Conservation (phyloP, 495 filamentous ascomycete genomes). For the Penicillium ochrochloron region DNA sequence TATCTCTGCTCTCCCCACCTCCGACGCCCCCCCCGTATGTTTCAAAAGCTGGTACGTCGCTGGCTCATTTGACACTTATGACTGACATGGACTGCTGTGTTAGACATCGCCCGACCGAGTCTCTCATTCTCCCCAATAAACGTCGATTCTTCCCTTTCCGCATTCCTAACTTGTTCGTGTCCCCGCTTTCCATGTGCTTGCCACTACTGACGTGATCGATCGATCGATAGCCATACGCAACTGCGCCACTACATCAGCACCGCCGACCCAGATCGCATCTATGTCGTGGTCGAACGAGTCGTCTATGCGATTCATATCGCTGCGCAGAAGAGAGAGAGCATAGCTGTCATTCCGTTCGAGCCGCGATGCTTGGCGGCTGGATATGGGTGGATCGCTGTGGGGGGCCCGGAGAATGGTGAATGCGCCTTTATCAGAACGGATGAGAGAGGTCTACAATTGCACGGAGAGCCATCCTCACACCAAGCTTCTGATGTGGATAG, state of each 20-base stretch:
- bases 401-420: slow-evolving; percentile 78
- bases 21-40: slow-evolving; percentile 9
- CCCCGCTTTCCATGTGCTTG: slow-evolving; percentile 9
- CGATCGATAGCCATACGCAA: slow-evolving; percentile 76
- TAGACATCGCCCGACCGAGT: slow-evolving; percentile 62
- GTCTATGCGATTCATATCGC: slow-evolving; percentile 75
- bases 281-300: slow-evolving; percentile 76
- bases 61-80: slow-evolving; percentile 17
- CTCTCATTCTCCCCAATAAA: slow-evolving; percentile 64
- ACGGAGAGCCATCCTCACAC: slow-evolving; percentile 37
- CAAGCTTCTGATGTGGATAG: slow-evolving; percentile 61
- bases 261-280: slow-evolving; percentile 74
- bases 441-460: slow-evolving; percentile 37
- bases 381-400: slow-evolving; percentile 87
- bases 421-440: slow-evolving; percentile 76
- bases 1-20: slow-evolving; percentile 21
- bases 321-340: slow-evolving; percentile 71
- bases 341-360: slow-evolving; percentile 79
- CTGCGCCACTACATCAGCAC: slow-evolving; percentile 88
- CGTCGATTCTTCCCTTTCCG: slow-evolving; percentile 75
- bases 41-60: slow-evolving; percentile 12
- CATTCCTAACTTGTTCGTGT: slow-evolving; percentile 73
- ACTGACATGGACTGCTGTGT: slow-evolving; percentile 11
- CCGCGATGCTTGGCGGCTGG: slow-evolving; percentile 83
- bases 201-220: slow-evolving; percentile 16